These are phyloP conservation scores for Epithele typhae DNA, from an alignment of 768 basidiomycete species.

Conservation along the genomic window DNA sequence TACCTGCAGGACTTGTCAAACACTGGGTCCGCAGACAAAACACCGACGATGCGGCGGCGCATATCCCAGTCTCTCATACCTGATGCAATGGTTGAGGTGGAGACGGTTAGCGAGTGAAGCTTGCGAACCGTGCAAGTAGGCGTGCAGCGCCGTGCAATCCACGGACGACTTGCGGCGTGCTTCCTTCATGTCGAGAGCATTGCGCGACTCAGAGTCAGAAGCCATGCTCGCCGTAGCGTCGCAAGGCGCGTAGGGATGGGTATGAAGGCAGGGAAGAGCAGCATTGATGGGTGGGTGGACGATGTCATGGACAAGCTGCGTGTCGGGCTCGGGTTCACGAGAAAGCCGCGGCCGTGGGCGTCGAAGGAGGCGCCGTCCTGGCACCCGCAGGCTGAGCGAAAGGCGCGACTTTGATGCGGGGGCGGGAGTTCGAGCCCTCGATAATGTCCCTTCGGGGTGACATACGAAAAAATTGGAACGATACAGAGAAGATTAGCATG, in stretches of 20 bases:
- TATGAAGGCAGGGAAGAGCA: not conserved
- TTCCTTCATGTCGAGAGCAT: conserved; percentile 41
- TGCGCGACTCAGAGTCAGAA: not conserved
- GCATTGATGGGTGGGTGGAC: too few species aligned
- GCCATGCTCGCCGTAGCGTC: too few species aligned
- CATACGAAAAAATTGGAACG: conserved; percentile 99
- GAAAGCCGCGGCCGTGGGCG: not conserved
- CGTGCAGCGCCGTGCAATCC: conserved; percentile 12
- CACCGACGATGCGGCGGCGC: conserved; percentile 37
- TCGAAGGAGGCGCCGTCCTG: not conserved
- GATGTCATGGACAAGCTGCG: too few species aligned
- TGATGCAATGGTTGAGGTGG: conserved; percentile 32
- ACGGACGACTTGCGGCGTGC: conserved; percentile 44
- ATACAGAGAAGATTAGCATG: conserved; percentile 99
- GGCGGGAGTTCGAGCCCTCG: too few species aligned
- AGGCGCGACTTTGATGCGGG: not conserved
- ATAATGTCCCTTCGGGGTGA: conserved; percentile 87
- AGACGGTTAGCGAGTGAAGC: conserved; percentile 33
- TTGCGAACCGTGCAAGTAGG: conserved; percentile 41
- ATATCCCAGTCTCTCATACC: conserved; percentile 45
- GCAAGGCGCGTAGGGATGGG: not conserved
- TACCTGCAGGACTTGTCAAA: conserved; percentile 60
- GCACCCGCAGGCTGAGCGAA: not conserved
- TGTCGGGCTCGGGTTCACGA: too few species aligned
- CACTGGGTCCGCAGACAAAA: conserved; percentile 49